These are phyloP conservation scores for Kodamaea kaohsiungensis DNA, from an alignment of 805 yeast genomes.

Conservation along the genomic window DNA sequence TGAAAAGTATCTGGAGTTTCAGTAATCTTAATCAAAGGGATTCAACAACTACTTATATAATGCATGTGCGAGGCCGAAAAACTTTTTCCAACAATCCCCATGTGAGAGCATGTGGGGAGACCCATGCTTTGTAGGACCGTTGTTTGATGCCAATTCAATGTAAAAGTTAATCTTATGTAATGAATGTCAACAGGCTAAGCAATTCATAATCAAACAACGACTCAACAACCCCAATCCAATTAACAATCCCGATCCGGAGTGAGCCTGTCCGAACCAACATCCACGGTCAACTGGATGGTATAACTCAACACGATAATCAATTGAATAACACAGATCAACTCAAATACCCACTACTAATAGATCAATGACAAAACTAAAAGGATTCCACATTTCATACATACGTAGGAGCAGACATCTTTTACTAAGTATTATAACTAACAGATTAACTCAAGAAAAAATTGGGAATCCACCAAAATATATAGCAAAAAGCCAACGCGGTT, in stretches of 20 bases:
- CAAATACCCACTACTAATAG: background rate
- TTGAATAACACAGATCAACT: background rate
- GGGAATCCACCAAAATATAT: background rate
- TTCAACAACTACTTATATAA: background rate
- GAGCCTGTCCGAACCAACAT: background rate
- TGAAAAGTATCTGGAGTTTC: background rate
- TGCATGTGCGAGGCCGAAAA: background rate
- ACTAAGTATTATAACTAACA: background rate
- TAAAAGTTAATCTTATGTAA: too few relatives aligned
- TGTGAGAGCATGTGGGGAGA: background rate
- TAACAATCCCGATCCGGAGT: conserved; percentile 1
- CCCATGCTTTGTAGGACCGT: too few relatives aligned
- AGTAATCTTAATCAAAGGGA: background rate
- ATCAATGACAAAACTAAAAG: background rate
- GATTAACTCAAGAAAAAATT: conserved; percentile 3
- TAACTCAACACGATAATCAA: background rate
- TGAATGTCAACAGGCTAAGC: too few relatives aligned
- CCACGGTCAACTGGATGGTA: background rate
- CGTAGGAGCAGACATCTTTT: conserved; percentile 45
- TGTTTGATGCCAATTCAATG: too few relatives aligned
- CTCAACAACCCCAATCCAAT: background rate
- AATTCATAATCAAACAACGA: too few relatives aligned
- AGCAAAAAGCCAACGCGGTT: background rate
- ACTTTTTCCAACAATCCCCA: background rate
- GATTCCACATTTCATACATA: conserved; percentile 25